Base-by-base conservation (phyloP, 768 basidiomycete genomes). In the Lactarius evosmus region DNA sequence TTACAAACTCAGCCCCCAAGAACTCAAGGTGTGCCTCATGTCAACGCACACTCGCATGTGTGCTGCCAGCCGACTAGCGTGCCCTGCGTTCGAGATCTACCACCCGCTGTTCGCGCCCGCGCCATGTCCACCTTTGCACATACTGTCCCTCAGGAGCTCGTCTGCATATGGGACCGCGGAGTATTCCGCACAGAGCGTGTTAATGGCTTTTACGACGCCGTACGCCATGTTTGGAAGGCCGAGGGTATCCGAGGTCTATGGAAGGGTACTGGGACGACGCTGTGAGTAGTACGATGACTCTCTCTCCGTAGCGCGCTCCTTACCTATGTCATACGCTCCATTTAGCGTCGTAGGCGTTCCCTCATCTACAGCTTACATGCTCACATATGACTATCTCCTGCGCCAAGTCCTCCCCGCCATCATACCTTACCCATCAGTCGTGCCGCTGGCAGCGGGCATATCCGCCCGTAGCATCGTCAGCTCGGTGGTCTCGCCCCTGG, bases 191-290 rank as follows among this genome's bases (percentile, higher is more conserved):
- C 82, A 1, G 88, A 91, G 74, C 82, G 86, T 49, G 88, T 94
- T 56, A 86, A 81, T 51, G 95, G 96, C 12, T 95, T 97, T 73
- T 82, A 83, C 72, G 92, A 94, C 73, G 93, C 94, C 3, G 79
- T 96, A 7, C 78, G 81, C 38, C 88, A 89, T 72, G 92, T 97
- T 40, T 83, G 83, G 79, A 80, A 82, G 69, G 87, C 85, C 53
- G 94, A 95, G 74, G 96, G 97, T 12, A 66, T 88, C 2, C 78
- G 84, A 52, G 95, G 95, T 0, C 77, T 99, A 1, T 99, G 97
- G 97, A 95, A 98, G 73, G 97, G 97, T 56, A 89, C 83, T 1
- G 95, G 93, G 8, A 97, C 95, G 3, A 83, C 94, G 30, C 73
- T 98, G 91, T 95, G 71, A 77, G 92, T 77, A 33, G 11, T 2